phyloP scores from a whole-genome alignment of 352 stramenopile species.

The Globisporangium abappressorium region DNA sequence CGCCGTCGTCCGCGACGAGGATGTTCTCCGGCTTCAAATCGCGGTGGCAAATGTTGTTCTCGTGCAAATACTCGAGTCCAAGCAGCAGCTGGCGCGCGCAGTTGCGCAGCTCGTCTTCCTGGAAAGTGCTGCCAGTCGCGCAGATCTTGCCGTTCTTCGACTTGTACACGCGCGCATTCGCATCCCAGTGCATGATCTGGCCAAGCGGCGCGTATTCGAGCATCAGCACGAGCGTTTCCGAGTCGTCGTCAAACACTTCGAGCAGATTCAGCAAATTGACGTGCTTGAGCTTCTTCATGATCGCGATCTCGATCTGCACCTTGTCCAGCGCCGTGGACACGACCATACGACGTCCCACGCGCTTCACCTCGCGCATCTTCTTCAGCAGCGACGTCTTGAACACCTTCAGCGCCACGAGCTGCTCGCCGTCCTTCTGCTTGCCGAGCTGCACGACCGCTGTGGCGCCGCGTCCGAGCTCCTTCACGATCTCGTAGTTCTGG shows the following conservation, averaged over 20 bases:
- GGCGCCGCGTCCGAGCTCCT: slow-evolving; percentile 74
- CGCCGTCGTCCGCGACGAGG: slow-evolving; percentile 56
- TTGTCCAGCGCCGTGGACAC: slow-evolving; percentile 86
- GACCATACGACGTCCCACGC: slow-evolving; percentile 76
- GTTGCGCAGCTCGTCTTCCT: slow-evolving; percentile 48
- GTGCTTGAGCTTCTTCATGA: slow-evolving; percentile 88
- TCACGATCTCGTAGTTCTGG: slow-evolving; percentile 78
- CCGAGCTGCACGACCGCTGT: slow-evolving; percentile 81
- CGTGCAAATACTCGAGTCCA: slow-evolving; percentile 80
- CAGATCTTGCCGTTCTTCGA: slow-evolving; percentile 19
- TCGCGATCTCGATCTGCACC: slow-evolving; percentile 85
- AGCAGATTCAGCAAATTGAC: slow-evolving; percentile 75
- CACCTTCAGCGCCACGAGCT: slow-evolving; percentile 79
- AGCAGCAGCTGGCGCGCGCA: slow-evolving; percentile 75
- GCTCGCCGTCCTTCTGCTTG: slow-evolving; percentile 44
- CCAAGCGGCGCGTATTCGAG: slow-evolving; percentile 79
- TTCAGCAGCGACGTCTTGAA: slow-evolving; percentile 85
- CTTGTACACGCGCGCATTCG: slow-evolving; percentile 52
- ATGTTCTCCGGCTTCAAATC: slow-evolving; percentile 88
- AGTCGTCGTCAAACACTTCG: slow-evolving; percentile 82
- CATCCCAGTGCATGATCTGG: slow-evolving; percentile 86
- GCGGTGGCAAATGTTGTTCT: slow-evolving; percentile 85
- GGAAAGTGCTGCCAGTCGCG: slow-evolving; percentile 29
- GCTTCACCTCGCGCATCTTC: slow-evolving; percentile 85
- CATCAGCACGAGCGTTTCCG: slow-evolving; percentile 81